Evolutionary conservation across 2,329 filamentous ascomycete genomes (phyloP), one percentile per base, ranked within the genome.

Genomic region (Pseudogymnoascus sp.): DNA sequence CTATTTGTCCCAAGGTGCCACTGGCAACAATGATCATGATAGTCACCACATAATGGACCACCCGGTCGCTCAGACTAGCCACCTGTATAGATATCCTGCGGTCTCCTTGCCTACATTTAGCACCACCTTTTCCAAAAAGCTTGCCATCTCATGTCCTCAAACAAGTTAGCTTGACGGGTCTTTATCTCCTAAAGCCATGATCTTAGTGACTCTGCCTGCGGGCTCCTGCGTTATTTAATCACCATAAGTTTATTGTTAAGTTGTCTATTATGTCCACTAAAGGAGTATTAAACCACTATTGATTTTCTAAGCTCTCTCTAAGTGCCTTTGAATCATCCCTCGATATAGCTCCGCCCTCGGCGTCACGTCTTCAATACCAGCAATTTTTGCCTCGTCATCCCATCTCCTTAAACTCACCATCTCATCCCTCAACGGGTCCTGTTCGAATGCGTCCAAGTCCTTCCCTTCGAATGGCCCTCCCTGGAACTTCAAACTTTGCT

Each of bases 331-430:
- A 11, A 74, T 71, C 63, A 73, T 68, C 23, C 67, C 64, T 35
- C 68, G 37, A 66, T 75, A 74, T 0, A 64, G 23, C 12, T 62
- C 18, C 11, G 70, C 69, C 6, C 71, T 69, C n/a, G 72, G 72
- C 3, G 69, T 74, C 1, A 37, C 63, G 9, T 62, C 16, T 33
- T 64, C 62, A 59, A 16, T 64, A 63, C 63, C 72, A 18, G 66
- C 69, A 35, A 75, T 64, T 63, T 76, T 77, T 0, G 75, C 74
- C 7, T 64, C 65, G 67, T 76, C 75, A 64, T 76, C 75, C 73
- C 74, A 77, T 45, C 70, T 65, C 16, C 75, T 69, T 14, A 76
- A 64, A 1, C 69, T 68, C 7, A 76, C 71, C 71, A 76, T 76
- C 5, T 72, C 68, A 52, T 75, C 69, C 3, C 70, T 67, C 23